phyloP scores from a whole-genome alignment of 2,329 filamentous ascomycete species.

The Metarhizium brunneum region DNA sequence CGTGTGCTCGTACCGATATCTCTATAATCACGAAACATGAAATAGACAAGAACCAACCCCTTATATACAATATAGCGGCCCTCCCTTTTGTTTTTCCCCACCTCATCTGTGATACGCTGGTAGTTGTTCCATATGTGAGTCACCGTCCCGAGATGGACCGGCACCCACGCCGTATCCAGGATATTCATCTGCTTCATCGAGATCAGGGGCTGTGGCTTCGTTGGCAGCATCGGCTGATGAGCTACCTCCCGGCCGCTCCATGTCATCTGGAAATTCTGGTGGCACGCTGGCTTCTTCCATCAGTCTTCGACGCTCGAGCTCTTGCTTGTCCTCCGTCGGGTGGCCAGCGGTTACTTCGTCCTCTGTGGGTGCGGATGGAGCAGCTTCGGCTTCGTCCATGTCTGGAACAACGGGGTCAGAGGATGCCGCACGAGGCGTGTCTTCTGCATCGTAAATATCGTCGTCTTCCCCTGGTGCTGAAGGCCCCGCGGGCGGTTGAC shows the following conservation, averaged over 20 bases:
- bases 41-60: not conserved
- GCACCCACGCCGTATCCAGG: slow-evolving; percentile 16
- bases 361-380: slow-evolving; percentile 35
- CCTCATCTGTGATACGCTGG: slow-evolving; percentile 30
- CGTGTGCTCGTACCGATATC: not conserved
- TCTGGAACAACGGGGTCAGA: slow-evolving; percentile 3
- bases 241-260: slow-evolving; percentile 25
- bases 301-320: slow-evolving; percentile 59
- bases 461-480: slow-evolving; percentile 37
- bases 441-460: slow-evolving; percentile 40
- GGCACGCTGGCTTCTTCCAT: slow-evolving; percentile 56
- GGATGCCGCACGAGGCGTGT: slow-evolving; percentile 20
- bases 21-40: not conserved
- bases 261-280: slow-evolving; percentile 46
- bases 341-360: slow-evolving; percentile 28
- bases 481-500: slow-evolving; percentile 46
- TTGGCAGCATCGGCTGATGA: slow-evolving; percentile 16
- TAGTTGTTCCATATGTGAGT: slow-evolving; percentile 20
- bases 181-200: slow-evolving; percentile 43
- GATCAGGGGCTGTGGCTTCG: slow-evolving; percentile 46
- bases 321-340: slow-evolving; percentile 63
- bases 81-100: not conserved
- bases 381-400: slow-evolving; percentile 11
- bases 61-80: not conserved
- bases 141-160: slow-evolving; percentile 12